phyloP scores from a whole-genome alignment of 2,329 filamentous ascomycete species.

The Paracorniculantispora psalliotae region DNA sequence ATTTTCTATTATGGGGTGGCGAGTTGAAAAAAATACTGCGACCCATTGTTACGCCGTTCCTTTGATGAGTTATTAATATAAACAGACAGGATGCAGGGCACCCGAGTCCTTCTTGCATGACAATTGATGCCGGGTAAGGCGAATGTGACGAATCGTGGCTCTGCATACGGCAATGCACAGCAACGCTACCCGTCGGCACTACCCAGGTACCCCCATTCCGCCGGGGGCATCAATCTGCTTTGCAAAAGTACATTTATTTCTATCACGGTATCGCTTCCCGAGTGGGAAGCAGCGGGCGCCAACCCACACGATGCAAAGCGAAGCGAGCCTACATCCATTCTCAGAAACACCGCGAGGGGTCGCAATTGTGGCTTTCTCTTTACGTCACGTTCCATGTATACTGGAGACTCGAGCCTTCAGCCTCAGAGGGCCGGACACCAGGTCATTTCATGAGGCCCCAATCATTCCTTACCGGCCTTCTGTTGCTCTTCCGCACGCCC shows the following conservation, averaged over 20 bases:
- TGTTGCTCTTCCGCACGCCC: background rate
- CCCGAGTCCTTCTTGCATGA: conserved; percentile 2
- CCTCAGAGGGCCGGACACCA: conserved; percentile 1
- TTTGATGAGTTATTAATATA: background rate
- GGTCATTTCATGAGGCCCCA: too few species aligned
- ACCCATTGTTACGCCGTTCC: background rate
- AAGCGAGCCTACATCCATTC: background rate
- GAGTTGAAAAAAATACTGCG: background rate
- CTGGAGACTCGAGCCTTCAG: conserved; percentile 1
- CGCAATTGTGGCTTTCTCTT: conserved; percentile 3
- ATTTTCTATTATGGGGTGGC: background rate
- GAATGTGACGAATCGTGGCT: background rate
- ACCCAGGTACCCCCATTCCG: background rate
- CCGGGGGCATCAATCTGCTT: background rate
- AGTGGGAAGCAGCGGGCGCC: background rate
- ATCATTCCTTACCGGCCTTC: background rate
- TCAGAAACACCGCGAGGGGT: background rate
- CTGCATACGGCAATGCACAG: background rate
- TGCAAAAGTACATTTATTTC: background rate
- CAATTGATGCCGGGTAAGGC: background rate
- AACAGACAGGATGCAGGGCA: background rate
- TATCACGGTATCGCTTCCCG: background rate
- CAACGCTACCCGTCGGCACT: conserved; percentile 4
- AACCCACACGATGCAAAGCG: background rate
- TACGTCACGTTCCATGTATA: conserved; percentile 10